Evolutionary conservation across 2,329 filamentous ascomycete genomes (phyloP).

Genomic region (Xylariaceae sp.): DNA sequence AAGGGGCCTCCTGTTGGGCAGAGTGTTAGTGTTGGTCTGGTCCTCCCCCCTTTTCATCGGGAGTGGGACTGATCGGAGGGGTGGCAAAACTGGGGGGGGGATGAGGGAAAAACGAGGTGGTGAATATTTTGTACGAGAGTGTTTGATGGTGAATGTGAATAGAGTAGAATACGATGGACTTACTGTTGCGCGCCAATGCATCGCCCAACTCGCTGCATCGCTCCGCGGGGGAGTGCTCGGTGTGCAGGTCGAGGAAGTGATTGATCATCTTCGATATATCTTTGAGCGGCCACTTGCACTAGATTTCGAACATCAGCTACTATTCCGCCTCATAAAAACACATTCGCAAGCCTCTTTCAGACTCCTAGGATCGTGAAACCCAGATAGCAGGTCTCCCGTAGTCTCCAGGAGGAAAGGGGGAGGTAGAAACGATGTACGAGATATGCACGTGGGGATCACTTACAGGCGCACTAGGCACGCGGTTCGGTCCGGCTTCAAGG

Average conservation of each 20-base stretch:
- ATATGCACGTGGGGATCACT: slow-evolving; percentile 1
- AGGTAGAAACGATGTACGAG: background rate
- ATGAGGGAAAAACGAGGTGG: no score
- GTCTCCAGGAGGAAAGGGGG: background rate
- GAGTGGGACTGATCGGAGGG: no score
- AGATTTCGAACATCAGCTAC: background rate
- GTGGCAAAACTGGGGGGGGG: no score
- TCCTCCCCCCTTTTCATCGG: no score
- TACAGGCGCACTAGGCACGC: slow-evolving; percentile 40
- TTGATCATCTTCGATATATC: slow-evolving; percentile 44
- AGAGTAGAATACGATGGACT: slow-evolving; percentile 19
- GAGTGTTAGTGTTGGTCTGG: background rate
- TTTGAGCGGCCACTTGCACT: slow-evolving; percentile 41
- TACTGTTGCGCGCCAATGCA: slow-evolving; percentile 39
- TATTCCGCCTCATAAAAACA: background rate
- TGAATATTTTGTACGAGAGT: no score
- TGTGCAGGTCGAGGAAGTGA: slow-evolving; percentile 43
- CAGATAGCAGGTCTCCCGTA: background rate
- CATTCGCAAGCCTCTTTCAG: no score
- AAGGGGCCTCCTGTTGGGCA: slow-evolving; percentile 37
- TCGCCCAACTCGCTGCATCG: slow-evolving; percentile 40
- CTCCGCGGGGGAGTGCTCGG: slow-evolving; percentile 39
- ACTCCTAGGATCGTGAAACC: background rate
- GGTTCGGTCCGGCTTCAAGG: slow-evolving; percentile 36
- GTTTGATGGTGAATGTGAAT: background rate